These are phyloP conservation scores for Hypholoma sublateritium DNA, from an alignment of 768 basidiomycete species.

Conservation along the genomic window DNA sequence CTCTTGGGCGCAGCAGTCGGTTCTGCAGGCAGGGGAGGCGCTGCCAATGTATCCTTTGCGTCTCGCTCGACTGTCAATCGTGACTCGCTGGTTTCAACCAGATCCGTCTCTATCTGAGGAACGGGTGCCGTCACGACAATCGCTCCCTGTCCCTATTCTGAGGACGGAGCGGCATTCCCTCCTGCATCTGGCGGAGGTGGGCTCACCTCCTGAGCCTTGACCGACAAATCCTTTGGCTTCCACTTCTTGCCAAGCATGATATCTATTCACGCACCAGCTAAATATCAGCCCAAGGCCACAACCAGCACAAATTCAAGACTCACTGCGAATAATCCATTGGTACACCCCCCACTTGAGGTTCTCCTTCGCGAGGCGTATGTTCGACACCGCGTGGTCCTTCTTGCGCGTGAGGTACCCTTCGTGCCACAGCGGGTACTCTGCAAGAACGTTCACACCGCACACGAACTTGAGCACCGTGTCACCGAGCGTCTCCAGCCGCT, in stretches of 20 bases:
- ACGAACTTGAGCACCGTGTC: slow-evolving; percentile 75
- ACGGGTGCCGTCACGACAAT: slow-evolving; percentile 19
- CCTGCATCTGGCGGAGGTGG: neutral
- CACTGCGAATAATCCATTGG: slow-evolving; percentile 70
- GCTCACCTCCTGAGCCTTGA: neutral
- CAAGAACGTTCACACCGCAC: slow-evolving; percentile 57
- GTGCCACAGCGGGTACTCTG: slow-evolving; percentile 72
- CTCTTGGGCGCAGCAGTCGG: neutral
- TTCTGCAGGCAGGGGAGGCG: neutral
- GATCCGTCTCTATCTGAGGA: slow-evolving; percentile 49
- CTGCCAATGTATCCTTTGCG: neutral
- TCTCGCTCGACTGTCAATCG: neutral
- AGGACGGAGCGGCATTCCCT: neutral
- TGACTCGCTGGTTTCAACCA: slow-evolving; percentile 9
- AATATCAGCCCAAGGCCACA: neutral
- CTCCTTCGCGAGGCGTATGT: slow-evolving; percentile 66
- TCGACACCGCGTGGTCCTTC: slow-evolving; percentile 77
- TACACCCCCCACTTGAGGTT: slow-evolving; percentile 52
- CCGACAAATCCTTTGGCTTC: slow-evolving; percentile 41
- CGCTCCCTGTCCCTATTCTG: neutral
- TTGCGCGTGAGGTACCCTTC: slow-evolving; percentile 71
- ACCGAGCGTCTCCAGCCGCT: slow-evolving; percentile 74
- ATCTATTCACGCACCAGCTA: slow-evolving; percentile 27
- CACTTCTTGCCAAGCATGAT: slow-evolving; percentile 49
- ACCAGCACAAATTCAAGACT: neutral